Evolutionary conservation across 768 basidiomycete species (phyloP).

Genomic region (Tulasnella sp.): DNA sequence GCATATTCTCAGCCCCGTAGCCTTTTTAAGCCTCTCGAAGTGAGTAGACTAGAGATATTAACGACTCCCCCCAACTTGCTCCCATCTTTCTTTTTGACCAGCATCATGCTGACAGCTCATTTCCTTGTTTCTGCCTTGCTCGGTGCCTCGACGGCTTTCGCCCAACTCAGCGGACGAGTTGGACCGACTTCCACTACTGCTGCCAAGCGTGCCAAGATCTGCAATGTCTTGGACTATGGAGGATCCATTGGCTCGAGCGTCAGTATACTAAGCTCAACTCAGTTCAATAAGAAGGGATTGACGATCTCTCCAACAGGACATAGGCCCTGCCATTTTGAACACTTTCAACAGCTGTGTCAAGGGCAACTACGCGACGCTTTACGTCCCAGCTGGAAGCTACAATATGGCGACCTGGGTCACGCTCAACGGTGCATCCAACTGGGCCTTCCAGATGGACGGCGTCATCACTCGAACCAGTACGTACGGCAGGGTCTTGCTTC

Average conservation of each 20-base stretch:
- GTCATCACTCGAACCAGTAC: constrained; percentile 23
- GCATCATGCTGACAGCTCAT: background rate
- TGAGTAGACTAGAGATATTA: background rate
- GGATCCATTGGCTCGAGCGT: constrained; percentile 22
- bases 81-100: background rate
- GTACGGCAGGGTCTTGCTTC: background rate
- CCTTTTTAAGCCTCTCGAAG: background rate
- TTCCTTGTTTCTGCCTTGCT: background rate
- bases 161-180: background rate
- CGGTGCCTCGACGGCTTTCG: background rate
- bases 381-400: constrained; percentile 23
- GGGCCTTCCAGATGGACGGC: constrained; percentile 26
- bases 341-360: constrained; percentile 25
- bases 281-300: too few relatives aligned
- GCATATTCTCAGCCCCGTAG: background rate
- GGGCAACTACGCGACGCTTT: constrained; percentile 18
- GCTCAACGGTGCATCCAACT: constrained; percentile 21
- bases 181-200: background rate
- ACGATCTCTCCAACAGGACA: constrained; percentile 15
- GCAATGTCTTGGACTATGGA: constrained; percentile 24
- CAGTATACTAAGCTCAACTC: background rate
- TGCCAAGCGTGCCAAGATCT: constrained; percentile 16
- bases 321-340: constrained; percentile 23
- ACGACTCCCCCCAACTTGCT: background rate
- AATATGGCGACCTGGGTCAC: constrained; percentile 25